Conservation (phyloP, 2,329 filamentous ascomycete genomes). For the Aureobasidium pullulans region DNA sequence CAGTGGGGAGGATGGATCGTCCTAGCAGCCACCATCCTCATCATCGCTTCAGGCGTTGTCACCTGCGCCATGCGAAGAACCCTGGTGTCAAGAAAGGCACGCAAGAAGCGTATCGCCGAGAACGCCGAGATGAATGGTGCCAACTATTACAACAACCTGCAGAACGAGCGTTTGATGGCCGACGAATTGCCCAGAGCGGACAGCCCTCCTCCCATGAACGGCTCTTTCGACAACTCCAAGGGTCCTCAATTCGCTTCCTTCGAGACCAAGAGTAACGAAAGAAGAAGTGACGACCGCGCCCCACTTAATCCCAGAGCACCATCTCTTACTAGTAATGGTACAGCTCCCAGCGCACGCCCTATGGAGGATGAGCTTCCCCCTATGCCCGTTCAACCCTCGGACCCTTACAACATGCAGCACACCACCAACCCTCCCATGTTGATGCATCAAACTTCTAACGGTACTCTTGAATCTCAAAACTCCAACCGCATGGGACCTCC, state of each 20-base stretch:
- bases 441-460: slow-evolving; percentile 41
- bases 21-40: slow-evolving; percentile 77
- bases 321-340: slow-evolving; percentile 38
- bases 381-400: slow-evolving; percentile 22
- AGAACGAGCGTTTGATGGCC: slow-evolving; percentile 32
- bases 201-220: slow-evolving; percentile 45
- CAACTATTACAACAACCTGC: slow-evolving; percentile 64
- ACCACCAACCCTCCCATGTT: slow-evolving; percentile 55
- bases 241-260: slow-evolving; percentile 55
- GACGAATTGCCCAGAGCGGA: slow-evolving; percentile 39
- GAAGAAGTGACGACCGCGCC: slow-evolving; percentile 57
- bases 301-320: slow-evolving; percentile 62
- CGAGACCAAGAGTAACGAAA: slow-evolving; percentile 53
- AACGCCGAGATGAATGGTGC: slow-evolving; percentile 97
- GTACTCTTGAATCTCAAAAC: slow-evolving; percentile 34
- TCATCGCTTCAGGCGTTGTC: slow-evolving; percentile 72
- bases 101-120: slow-evolving; percentile 82
- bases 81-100: slow-evolving; percentile 83
- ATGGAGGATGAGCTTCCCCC: slow-evolving; percentile 35
- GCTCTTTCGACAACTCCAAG: slow-evolving; percentile 49
- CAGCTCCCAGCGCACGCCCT: slow-evolving; percentile 27
- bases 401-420: background rate
- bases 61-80: slow-evolving; percentile 94
- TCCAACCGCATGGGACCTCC: slow-evolving; percentile 28
- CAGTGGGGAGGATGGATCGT: slow-evolving; percentile 94